Evolutionary conservation across 192 early-diverging fungal genomes (phyloP).

Genomic region (Irineochytrium annulatum): DNA sequence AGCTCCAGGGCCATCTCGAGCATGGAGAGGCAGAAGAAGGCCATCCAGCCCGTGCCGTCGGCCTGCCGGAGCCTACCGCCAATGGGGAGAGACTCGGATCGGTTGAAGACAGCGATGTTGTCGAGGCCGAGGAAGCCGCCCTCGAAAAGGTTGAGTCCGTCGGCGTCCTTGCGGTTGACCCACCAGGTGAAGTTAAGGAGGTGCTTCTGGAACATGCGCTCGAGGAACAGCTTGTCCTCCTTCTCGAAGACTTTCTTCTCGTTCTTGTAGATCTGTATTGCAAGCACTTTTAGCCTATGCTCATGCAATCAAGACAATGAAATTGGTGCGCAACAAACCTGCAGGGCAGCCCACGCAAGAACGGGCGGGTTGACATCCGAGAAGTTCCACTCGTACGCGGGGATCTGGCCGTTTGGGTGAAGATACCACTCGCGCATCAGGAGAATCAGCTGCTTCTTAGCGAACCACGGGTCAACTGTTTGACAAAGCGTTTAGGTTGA

Average conservation of each 20-base stretch:
- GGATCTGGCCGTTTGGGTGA: slow-evolving; percentile 32
- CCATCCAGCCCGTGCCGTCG: slow-evolving; percentile 55
- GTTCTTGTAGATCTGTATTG: slow-evolving; percentile 26
- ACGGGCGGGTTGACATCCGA: slow-evolving; percentile 17
- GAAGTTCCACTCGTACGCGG: slow-evolving; percentile 38
- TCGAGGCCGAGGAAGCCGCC: slow-evolving; percentile 54
- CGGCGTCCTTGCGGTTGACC: slow-evolving; percentile 52
- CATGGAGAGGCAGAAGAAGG: slow-evolving; percentile 34
- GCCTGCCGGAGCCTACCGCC: slow-evolving; percentile 44
- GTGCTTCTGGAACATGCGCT: slow-evolving; percentile 35
- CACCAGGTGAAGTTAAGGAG: slow-evolving; percentile 42
- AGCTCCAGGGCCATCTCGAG: slow-evolving; percentile 32
- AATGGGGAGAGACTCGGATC: slow-evolving; percentile 42
- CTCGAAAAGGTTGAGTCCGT: slow-evolving; percentile 51
- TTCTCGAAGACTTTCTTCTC: slow-evolving; percentile 14
- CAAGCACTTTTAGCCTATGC: too few relatives aligned
- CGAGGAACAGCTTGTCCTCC: slow-evolving; percentile 24
- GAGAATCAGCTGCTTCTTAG: slow-evolving; percentile 28
- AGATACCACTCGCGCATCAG: slow-evolving; percentile 34
- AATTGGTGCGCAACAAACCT: too few relatives aligned
- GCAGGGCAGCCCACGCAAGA: slow-evolving; percentile 29
- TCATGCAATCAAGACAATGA: too few relatives aligned
- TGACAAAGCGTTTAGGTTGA: neutral
- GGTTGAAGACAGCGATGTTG: slow-evolving; percentile 56
- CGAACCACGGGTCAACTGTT: slow-evolving; percentile 33